Percentiles rank a stretch among this genome's conserved stretches.
Evolutionary conservation across 176 grass and related monocot genomes (phyloP).

Genomic region (Elaeis guineensis): DNA sequence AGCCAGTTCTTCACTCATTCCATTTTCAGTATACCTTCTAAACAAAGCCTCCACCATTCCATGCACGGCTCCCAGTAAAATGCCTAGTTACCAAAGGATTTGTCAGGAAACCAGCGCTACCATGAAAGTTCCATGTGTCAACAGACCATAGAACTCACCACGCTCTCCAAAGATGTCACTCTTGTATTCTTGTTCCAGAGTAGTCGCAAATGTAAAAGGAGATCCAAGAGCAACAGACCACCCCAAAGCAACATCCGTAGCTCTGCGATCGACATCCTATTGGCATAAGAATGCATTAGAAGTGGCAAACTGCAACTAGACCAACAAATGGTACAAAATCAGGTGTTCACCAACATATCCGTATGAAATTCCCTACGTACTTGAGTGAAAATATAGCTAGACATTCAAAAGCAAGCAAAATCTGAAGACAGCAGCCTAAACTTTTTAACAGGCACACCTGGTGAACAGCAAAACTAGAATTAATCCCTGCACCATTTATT

Average conservation of each 20-base stretch:
- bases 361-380: too few relatives aligned
- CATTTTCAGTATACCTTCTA: conserved; percentile 68
- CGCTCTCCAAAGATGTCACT: conserved; percentile 59
- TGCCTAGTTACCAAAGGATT: conserved; percentile 28
- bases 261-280: conserved; percentile 77
- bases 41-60: conserved; percentile 70
- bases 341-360: too few relatives aligned
- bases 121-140: neutral
- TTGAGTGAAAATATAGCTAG: too few relatives aligned
- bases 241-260: conserved; percentile 69
- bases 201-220: too few relatives aligned
- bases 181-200: too few relatives aligned
- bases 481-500: conserved; percentile 76
- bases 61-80: conserved; percentile 63
- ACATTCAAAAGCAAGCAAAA: too few relatives aligned
- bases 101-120: conserved; percentile 4
- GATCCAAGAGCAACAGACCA: conserved; percentile 84
- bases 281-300: conserved; percentile 1
- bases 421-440: conserved; percentile 3
- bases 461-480: conserved; percentile 75
- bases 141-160: conserved; percentile 20
- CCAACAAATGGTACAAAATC: neutral
- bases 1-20: conserved; percentile 56
- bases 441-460: conserved; percentile 26
- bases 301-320: neutral